Percentiles rank a stretch among this genome's conserved stretches.
Conservation (phyloP, 306 rosid genomes). For the Vachellia collinsii region DNA sequence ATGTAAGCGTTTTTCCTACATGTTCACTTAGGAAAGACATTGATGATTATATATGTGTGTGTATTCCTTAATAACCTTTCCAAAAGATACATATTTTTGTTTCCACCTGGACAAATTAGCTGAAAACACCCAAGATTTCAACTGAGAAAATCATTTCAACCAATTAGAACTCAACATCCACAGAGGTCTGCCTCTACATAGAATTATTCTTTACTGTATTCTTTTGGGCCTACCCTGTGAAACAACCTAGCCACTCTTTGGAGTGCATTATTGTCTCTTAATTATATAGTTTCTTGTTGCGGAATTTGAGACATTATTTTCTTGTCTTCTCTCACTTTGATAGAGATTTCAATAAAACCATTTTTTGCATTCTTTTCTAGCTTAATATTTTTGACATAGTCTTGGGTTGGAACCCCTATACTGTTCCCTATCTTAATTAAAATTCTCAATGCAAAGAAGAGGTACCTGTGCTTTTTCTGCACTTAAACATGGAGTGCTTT, state of each 20-base stretch:
- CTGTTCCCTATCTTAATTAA: too few relatives aligned
- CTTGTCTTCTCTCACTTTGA: neutral
- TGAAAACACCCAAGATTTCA: too few relatives aligned
- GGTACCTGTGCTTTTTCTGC: neutral
- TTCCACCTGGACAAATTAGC: neutral
- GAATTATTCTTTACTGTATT: neutral
- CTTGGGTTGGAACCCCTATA: neutral
- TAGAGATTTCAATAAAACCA: neutral
- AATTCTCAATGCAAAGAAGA: neutral
- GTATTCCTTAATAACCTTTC: neutral
- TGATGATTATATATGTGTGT: neutral
- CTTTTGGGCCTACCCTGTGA: neutral
- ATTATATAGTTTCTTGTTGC: constrained; percentile 1
- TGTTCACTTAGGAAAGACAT: neutral
- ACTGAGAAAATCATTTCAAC: too few relatives aligned
- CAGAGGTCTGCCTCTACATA: neutral
- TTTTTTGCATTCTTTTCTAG: neutral
- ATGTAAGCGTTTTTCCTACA: neutral
- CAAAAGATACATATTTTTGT: neutral
- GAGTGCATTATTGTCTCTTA: neutral
- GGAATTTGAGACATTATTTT: neutral
- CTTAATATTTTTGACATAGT: neutral
- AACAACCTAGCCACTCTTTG: neutral
- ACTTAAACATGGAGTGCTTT: neutral
- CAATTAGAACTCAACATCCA: neutral